These are phyloP conservation scores for Geotrichum macrosporum DNA, from an alignment of 1,139 yeast genomes.

Conservation along the genomic window DNA sequence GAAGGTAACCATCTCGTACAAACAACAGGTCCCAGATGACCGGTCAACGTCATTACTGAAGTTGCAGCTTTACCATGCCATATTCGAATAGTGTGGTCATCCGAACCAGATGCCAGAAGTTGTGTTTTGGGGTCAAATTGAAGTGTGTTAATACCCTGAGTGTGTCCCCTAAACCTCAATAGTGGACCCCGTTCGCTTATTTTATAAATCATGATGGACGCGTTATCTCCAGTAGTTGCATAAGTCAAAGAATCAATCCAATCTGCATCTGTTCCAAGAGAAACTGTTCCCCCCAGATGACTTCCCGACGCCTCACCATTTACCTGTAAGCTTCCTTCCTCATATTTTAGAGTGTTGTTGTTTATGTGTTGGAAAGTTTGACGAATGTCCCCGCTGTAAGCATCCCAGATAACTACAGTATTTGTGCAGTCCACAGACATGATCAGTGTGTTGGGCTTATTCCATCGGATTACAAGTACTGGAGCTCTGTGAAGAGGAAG, in stretches of 20 bases:
- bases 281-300: slow-evolving; percentile 4
- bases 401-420: slow-evolving; percentile 53
- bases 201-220: slow-evolving; percentile 56
- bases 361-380: slow-evolving; percentile 24
- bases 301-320: slow-evolving; percentile 5
- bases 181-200: slow-evolving; percentile 50
- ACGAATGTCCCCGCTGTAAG: slow-evolving; percentile 46
- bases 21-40: slow-evolving; percentile 35
- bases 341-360: slow-evolving; percentile 7
- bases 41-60: slow-evolving; percentile 31
- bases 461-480: slow-evolving; percentile 50
- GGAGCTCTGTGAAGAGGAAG: slow-evolving; percentile 54
- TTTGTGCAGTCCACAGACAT: slow-evolving; percentile 44
- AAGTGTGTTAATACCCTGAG: slow-evolving; percentile 54
- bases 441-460: slow-evolving; percentile 41
- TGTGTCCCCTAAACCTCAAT: slow-evolving; percentile 67
- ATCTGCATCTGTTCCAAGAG: slow-evolving; percentile 51
- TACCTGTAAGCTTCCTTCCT: slow-evolving; percentile 10
- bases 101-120: slow-evolving; percentile 68
- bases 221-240: slow-evolving; percentile 60
- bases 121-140: slow-evolving; percentile 50
- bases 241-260: slow-evolving; percentile 74
- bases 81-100: slow-evolving; percentile 64
- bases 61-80: slow-evolving; percentile 49
- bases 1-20: slow-evolving; percentile 32